Evolutionary conservation across 2,329 filamentous ascomycete genomes (phyloP), one percentile per base, ranked within the genome.

Genomic region (Aphanocladium album): DNA sequence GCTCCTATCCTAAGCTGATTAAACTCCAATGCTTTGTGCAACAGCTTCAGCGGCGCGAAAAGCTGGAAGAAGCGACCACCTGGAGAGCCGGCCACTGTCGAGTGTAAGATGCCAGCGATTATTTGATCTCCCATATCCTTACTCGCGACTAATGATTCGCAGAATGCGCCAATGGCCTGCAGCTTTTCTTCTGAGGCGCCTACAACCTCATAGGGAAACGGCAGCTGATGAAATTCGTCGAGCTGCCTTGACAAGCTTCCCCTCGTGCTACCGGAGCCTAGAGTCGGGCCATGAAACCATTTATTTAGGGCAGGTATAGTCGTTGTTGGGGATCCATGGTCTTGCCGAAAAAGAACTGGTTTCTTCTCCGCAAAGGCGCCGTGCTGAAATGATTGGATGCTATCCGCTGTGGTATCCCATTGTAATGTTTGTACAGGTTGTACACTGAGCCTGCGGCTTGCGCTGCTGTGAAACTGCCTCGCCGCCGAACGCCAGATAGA

Each of bases 1-100:
- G 61, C 49, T 33, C 37, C 0, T 49, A 60, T 54, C 63, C 69
- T 64, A 11, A 52, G 23, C 12, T 57, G 37, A 61, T 84, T 85
- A 71, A 79, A 85, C 54, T 77, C 70, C n/a, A 78, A 66, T 7
- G 79, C 80, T 52, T 84, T 80, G 17, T 88, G 73, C 51, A 96
- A 84, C 37, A 93, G 79, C 41, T 77, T 77, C 0, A 96, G 74
- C 0, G 87, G 84, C 1, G 85, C 85, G 27, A 83, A 69, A 50
- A 89, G 78, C 54, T 81, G 81, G 30, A 78, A 80, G 69, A 86
- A 90, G 33, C 67, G 72, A 54, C 72, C 64, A 8, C 56, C 57
- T 2, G 52, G 47, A 2, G 61, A 17, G 12, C 71, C 66, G 37
- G 62, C 43, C 5, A 74, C 52, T 5, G 71, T 67, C 11, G 66